These are phyloP conservation scores for Huntiella decipiens DNA, from an alignment of 2,329 filamentous ascomycete species.

Conservation along the genomic window DNA sequence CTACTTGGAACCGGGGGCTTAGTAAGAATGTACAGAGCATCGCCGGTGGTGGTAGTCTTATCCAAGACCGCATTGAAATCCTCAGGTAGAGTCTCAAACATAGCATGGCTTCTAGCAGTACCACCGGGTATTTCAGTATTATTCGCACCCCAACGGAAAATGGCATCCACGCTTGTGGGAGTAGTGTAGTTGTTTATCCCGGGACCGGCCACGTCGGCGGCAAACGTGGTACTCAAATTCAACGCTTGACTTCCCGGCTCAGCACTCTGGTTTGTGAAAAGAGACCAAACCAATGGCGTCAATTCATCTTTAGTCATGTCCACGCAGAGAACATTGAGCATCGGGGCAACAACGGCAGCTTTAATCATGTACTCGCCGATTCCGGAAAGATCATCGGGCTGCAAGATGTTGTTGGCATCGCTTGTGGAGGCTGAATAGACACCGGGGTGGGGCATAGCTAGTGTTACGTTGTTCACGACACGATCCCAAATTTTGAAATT, in stretches of 20 bases:
- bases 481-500: conserved; percentile 31
- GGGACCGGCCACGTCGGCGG: not conserved
- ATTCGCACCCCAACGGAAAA: conserved; percentile 3
- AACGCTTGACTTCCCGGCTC: not conserved
- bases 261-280: not conserved
- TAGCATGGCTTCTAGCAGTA: not conserved
- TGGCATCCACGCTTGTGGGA: not conserved
- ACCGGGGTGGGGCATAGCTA: conserved; percentile 57
- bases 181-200: not conserved
- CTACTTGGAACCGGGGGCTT: not conserved
- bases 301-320: conserved; percentile 43
- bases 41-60: not conserved
- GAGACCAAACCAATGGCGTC: conserved; percentile 32
- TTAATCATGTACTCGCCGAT: conserved; percentile 49
- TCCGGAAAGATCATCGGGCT: conserved; percentile 44
- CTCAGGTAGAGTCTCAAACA: not conserved
- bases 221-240: no score
- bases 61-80: not conserved
- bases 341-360: conserved; percentile 51
- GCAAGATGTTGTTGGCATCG: conserved; percentile 44
- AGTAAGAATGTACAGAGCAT: conserved; percentile 1
- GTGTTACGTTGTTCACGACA: conserved; percentile 55
- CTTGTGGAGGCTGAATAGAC: conserved; percentile 46
- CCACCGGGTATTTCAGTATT: not conserved
- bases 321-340: conserved; percentile 54